Base-by-base conservation (phyloP, 139 green algal species). In the Klebsormidium nitens region DNA sequence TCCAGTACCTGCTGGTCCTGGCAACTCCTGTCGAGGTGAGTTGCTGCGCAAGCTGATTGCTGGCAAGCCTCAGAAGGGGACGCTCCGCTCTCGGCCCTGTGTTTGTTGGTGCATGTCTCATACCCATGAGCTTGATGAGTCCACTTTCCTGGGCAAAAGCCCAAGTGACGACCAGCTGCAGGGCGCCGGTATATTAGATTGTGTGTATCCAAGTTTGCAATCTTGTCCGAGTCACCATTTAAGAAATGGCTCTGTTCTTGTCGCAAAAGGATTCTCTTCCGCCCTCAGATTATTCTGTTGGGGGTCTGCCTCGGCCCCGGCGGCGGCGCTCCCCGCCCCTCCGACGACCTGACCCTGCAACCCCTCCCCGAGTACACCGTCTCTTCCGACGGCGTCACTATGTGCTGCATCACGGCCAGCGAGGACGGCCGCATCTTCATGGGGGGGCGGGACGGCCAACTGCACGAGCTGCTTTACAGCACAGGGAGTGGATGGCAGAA, bases 401-500 rank as follows among this genome's bases (percentile, higher is more conserved):
- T 96, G 76, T 87, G 83, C 23, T 84, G 78, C 23, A 82, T 91
- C n/a, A 77, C 76, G 0, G 55, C 72, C 28, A 86, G 77, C n/a
- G 32, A 69, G 5, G 37, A 32, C 8, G 90, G 91, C 1, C 80
- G 93, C 26, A 90, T 97, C 40, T 98, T 98, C 75, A 26, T 96
- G 55, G 93, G 93, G 11, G 93, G 93, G 1, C 72, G 69, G 0
- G 91, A 98, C 67, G 91, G 91, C 2, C 83, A 93, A 62, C 76
- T 97, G 72, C 97, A 97, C 75, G 93, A 98, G 77, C 44, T 98
- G 26, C 40, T 80, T 52, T 98, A 98, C 78, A 50, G 39, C 11
- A 71, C 70, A 0, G 69, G 70, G 2, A 85, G 88, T 36, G 81
- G 60, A 26, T 96, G 90, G 90, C 61, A 78, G 44, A 85, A 83